Evolutionary conservation across 108 stramenopile species (phyloP), one percentile per base, ranked within the genome.

Genomic region (Nitzschia sp.): DNA sequence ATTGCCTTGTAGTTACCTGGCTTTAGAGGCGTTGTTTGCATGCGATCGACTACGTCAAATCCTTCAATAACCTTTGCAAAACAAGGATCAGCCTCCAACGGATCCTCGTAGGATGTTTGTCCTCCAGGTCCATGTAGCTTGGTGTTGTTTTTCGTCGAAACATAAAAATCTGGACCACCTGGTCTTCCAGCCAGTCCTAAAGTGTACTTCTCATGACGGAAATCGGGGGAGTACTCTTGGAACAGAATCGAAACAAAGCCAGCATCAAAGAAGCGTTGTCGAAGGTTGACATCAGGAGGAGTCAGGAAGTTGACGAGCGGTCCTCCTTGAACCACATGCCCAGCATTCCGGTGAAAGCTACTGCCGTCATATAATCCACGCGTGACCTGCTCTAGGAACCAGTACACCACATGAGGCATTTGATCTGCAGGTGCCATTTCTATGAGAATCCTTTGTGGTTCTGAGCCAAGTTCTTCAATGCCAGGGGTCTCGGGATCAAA

Each of bases 101-200:
- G 70, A 63, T 91, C 87, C 37, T 88, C 83, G 57, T 80, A 78
- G 38, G 50, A 64, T 21, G 48, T 58, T 58, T 96, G 95, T 15
- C 91, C 92, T 7, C 94, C 97, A 1, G 96, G 94, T 2, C 97
- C 97, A 73, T 98, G 95, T 65, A 77, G 72, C 10, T 52, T 39
- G 8, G 80, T 72, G 73, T 98, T 98, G 72, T 98, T 80, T 0
- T 71, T 43, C 55, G 74, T 92, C 62, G 80, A 86, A 41, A 98
- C 84, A 60, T 98, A 98, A 73, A 95, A 94, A 51, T 93, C 92
- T 17, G 94, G 92, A 15, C 97, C 97, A 14, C 88, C 94, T 2
- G 97, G 97, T 44, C 97, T 78, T 53, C 94, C 96, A 3, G 90
- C 83, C 51, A 88, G 89, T 7, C 93, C 95, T 8, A 94, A 29